Evolutionary conservation across 202 grass and related monocot species (phyloP), one percentile per base, ranked within the genome.

Genomic region (Panicum hallii): DNA sequence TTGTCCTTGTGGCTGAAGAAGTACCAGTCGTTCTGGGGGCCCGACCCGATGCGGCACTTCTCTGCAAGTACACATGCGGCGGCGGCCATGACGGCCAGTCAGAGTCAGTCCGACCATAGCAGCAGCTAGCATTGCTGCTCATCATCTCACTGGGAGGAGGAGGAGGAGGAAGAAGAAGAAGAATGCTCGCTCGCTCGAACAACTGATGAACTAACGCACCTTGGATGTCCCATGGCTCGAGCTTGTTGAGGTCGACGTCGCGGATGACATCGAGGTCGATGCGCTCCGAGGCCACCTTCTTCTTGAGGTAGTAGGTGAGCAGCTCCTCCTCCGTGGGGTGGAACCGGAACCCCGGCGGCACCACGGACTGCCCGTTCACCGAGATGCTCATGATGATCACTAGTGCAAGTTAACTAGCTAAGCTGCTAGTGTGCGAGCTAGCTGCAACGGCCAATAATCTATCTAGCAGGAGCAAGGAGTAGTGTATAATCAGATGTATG

Each of bases 1-100:
- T 98, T 98, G 78, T 98, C 95, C 83, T 98, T 98, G 91, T 98
- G 95, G 70, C 95, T 98, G 87, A 98, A 98, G 80, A 95, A 83
- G 69, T 98, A 98, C 95, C 95, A 98, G 60, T 98, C 95, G 80
- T 89, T 98, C 82, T 98, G 95, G 13, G 87, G 95, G 9, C 92
- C 85, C 0, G 95, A 93, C 0, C 93, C 95, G 58, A 98, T 95
- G 80, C 83, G 66, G 65, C 95, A 98, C 5, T 67, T 90, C 80
- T 98, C 95, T 98, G 77, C 32, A 26, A 26, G 26, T 26, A 26
- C 26, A 26, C 32, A 32, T 32, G 32, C 32, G 26, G 26, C 26
- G 26, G 26, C 26, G 26, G 26, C 26, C 26, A 32, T 32, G 32
- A 0, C 32, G 32, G 32, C 32, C 32, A 32, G 32, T 32, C 32